Conservation (phyloP, 805 yeast species). For the Yamadazyma tumulicola region DNA sequence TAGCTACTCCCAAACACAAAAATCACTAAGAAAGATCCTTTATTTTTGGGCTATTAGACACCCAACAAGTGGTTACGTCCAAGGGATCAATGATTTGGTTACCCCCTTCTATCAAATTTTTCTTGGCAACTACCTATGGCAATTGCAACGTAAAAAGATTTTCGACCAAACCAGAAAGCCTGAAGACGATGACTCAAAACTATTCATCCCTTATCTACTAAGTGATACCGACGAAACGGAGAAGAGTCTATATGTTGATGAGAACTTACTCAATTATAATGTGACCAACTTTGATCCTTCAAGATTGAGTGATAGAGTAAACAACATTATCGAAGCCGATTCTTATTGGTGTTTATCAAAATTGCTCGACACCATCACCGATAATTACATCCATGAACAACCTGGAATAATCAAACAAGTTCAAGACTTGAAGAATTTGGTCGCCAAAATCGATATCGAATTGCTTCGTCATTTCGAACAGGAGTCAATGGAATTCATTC, state of each 20-base stretch:
- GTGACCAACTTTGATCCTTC: constrained; percentile 63
- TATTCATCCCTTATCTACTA: constrained; percentile 35
- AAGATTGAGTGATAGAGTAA: constrained; percentile 53
- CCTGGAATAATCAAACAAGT: constrained; percentile 96
- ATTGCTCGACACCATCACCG: constrained; percentile 90
- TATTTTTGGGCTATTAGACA: constrained; percentile 95
- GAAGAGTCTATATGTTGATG: constrained; percentile 22
- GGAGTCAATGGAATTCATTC: constrained; percentile 91
- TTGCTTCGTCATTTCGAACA: constrained; percentile 68
- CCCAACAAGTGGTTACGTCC: constrained; percentile 97
- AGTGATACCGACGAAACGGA: constrained; percentile 22
- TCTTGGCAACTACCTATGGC: constrained; percentile 59
- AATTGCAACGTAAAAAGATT: constrained; percentile 26
- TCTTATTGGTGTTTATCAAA: constrained; percentile 95
- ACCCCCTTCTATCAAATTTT: constrained; percentile 93
- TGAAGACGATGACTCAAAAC: constrained; percentile 20
- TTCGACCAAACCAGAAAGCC: constrained; percentile 5
- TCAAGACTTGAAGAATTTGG: constrained; percentile 68
- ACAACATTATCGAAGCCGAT: constrained; percentile 84
- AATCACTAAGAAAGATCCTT: constrained; percentile 73
- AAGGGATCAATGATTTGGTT: constrained; percentile 90
- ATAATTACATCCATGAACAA: constrained; percentile 95
- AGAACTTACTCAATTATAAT: constrained; percentile 20
- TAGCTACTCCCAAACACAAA: constrained; percentile 64
- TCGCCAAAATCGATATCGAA: constrained; percentile 73